Base-by-base conservation (phyloP, 1,284 basidiomycete species). In the Moesziomyces aphidis region DNA sequence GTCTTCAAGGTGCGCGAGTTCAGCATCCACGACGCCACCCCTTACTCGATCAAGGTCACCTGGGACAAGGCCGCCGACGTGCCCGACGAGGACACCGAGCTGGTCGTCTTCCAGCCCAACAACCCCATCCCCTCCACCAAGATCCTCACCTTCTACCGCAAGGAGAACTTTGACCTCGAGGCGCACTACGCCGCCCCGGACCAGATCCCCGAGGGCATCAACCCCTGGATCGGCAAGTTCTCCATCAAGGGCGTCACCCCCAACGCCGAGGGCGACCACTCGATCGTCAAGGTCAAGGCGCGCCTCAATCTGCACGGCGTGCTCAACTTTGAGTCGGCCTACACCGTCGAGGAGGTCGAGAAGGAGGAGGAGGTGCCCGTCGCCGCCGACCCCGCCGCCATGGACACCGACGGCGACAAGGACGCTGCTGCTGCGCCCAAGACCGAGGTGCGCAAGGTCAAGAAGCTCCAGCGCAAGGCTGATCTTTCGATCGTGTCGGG, bases 71-170 rank as follows among this genome's bases (percentile, higher is more conserved):
- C 81, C 28, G 71, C 81, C 51, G 82, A 83, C 54, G 80, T 82
- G 13, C 80, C 80, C 51, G 82, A 84, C 58, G 82, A 84, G 67
- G 82, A 84, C 68, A 84, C 79, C 47, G 80, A 84, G 74, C 77
- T 84, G 9, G 79, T 81, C 44, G 81, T 83, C 52, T 84, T 84
- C 80, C 69, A 77, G 66, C 78, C 77, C 57, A 84, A 83, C 78
- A 84, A 84, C 77, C 82, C 82, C 31, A 80, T 83, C 58, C 82
- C 82, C 39, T 84, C 82, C 26, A 84, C 82, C 72, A 84, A 84
- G 78, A 82, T 84, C 56, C 77, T 84, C 48, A 84, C 82, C 39
- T 84, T 84, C 77, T 84, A 84, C 79, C 80, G 82, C 68, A 84
- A 84, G 79, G 80, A 83, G 55, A 80, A 80, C 57, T 84, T 84